Base-by-base conservation (phyloP, 305 asterid genomes). In the Fraxinus baroniana region DNA sequence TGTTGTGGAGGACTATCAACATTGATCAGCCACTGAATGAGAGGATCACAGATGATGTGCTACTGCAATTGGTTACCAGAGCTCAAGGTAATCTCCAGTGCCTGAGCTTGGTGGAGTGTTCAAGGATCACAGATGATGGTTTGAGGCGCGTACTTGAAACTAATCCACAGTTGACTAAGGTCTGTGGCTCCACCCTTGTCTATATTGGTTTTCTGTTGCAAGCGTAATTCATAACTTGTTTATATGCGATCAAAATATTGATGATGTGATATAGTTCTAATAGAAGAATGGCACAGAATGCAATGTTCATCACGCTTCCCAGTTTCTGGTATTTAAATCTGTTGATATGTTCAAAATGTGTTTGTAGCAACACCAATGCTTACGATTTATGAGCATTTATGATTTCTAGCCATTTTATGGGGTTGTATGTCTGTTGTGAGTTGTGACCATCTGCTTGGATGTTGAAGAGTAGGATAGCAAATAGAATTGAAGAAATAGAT, bases 131-230 rank as follows among this genome's bases (percentile, higher is more conserved):
- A 0, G 94, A 91, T 86, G 92, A 88, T 74, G 91, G 96, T 74
- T 76, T 95, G 79, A 91, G 88, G 87, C 92, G 87, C n/a, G 86
- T 95, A 18, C 93, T 95, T 76, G 94, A 93, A 80, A 80, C 87
- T 74, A 95, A 93, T 90, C 92, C 89, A 49, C 84, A 84, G 36
- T 74, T 95, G 89, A 94, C 87, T 30, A 95, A 93, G 99, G 99
- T 95, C 20, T 39, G 92, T 74, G 22, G 24, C 64, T 80, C 37
- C 1, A 75, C 79, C 76, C 6, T 70, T 70, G 24, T 70, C 41
- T 64, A 26, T 28, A 55, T n/a, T 55, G 22, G 64, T n/a, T 55
- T 55, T 55, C 64, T 55, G 24, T 55, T 55, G 22, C 64, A 55
- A 55, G 3, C 2, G 7, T n/a, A 55, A 55, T 55, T 55, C 22